Base-by-base conservation (phyloP, 371 early-diverging fungal species). In the Rhizopus stolonifer region DNA sequence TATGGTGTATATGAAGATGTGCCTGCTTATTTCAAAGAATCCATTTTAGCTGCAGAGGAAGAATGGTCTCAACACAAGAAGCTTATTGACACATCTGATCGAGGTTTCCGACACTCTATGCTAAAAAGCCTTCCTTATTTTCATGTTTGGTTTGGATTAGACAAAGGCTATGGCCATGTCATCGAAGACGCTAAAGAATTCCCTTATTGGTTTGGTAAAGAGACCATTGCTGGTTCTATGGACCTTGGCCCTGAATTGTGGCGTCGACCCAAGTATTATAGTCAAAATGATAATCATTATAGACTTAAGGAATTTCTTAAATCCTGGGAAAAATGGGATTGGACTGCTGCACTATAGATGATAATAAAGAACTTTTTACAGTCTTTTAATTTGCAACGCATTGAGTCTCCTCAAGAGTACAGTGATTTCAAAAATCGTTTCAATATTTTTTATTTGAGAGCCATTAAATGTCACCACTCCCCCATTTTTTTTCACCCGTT, bases 1-100 rank as follows among this genome's bases (percentile, higher is more conserved):
- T 74, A 80, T 69, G 84, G 86, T 5, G 61, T 77, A 1, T 81
- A 80, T 44, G 89, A 86, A 39, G 89, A 92, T 29, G 88, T 90
- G 0, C 88, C 93, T 0, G 94, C 86, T 7, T 95, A 88, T 60
- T 95, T 92, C 60, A 85, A 83, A 77, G 93, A 96, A 68, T 92
- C 88, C 2, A 72, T 96, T 26, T 52, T 87, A 60, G 68, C 60
- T 0, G 60, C 80, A 0, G 94, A 84, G 22, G 92, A 89, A 43
- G 96, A 97, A 58, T 96, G 95, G 95, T 84, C 93, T 7, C 95
- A 94, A 60, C 95, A 97, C 59, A 82, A 78, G 29, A 93, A 93
- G 45, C 19, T 97, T 18, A 92, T 94, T 43, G 91, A 91, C 32
- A 97, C 97, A 0, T 59, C 69, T 5, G 68, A 74, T 4, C 76